Conservation (phyloP, 108 stramenopile species). For the Pinguiococcus pyrenoidosus region DNA sequence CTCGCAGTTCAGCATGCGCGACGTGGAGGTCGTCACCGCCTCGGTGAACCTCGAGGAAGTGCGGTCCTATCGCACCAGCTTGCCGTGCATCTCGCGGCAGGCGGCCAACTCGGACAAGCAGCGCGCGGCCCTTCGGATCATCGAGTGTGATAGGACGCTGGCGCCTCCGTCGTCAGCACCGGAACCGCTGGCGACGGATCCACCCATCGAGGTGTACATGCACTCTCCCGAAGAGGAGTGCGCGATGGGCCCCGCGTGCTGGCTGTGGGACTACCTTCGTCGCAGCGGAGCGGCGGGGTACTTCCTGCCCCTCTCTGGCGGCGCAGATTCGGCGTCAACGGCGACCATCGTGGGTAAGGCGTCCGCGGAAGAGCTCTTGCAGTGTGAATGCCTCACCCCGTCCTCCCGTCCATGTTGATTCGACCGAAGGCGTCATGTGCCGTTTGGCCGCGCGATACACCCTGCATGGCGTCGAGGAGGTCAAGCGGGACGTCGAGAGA, state of each 20-base stretch:
- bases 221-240: conserved; percentile 86
- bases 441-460: conserved; percentile 35
- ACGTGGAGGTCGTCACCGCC: conserved; percentile 71
- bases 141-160: neutral
- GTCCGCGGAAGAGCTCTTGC: too few species aligned
- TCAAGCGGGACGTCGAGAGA: neutral
- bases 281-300: conserved; percentile 63
- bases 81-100: conserved; percentile 75
- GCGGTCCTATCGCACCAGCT: conserved; percentile 65
- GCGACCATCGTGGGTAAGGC: conserved; percentile 88
- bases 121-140: neutral
- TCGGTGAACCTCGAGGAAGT: conserved; percentile 88
- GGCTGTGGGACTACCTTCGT: conserved; percentile 97
- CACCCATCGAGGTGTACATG: neutral
- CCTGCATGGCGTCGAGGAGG: neutral
- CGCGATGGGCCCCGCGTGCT: conserved; percentile 91
- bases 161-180: neutral
- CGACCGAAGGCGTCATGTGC: conserved; percentile 96
- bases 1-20: conserved; percentile 68
- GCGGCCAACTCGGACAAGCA: conserved; percentile 27
- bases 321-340: conserved; percentile 84
- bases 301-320: conserved; percentile 83
- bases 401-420: too few species aligned
- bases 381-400: too few species aligned
- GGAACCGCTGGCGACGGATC: neutral